Percentiles rank a stretch among this genome's conserved stretches.
phyloP scores from a whole-genome alignment of 768 basidiomycete species.

The Sarcomyxa edulis region DNA sequence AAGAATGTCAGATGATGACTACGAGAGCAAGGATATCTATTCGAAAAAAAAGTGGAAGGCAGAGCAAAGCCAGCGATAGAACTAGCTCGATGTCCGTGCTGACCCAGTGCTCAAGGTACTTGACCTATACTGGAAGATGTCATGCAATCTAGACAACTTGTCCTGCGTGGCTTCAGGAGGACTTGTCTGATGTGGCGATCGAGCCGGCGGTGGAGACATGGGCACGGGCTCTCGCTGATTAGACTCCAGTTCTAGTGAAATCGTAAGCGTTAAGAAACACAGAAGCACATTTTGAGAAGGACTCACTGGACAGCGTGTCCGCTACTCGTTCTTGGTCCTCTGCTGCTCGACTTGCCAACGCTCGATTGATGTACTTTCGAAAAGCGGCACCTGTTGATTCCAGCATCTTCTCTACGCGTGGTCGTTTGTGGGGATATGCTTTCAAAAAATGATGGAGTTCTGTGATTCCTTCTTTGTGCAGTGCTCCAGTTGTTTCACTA shows the following conservation, averaged over 20 bases:
- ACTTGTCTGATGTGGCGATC: constrained; percentile 24
- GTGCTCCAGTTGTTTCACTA: constrained; percentile 80
- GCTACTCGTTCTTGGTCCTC: constrained; percentile 85
- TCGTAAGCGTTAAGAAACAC: background rate
- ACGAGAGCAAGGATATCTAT: too few relatives aligned
- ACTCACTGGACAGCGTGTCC: constrained; percentile 78
- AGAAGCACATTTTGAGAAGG: constrained; percentile 14
- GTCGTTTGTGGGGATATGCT: constrained; percentile 79
- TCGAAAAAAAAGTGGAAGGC: background rate
- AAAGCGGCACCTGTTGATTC: constrained; percentile 88
- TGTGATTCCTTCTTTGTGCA: constrained; percentile 93
- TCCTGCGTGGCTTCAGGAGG: constrained; percentile 45
- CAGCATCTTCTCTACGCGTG: constrained; percentile 81
- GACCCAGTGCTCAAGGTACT: constrained; percentile 52
- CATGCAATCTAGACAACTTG: constrained; percentile 68
- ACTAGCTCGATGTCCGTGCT: constrained; percentile 18
- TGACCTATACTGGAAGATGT: constrained; percentile 79
- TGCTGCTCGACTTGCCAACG: constrained; percentile 80
- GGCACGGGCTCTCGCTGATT: constrained; percentile 38
- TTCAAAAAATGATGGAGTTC: constrained; percentile 93
- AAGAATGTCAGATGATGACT: too few relatives aligned
- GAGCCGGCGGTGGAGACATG: constrained; percentile 17
- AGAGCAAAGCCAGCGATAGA: background rate
- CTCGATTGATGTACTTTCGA: constrained; percentile 86
- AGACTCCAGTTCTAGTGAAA: constrained; percentile 53